Evolutionary conservation across 2,329 filamentous ascomycete species (phyloP).

Genomic region (Amauroascus niger): DNA sequence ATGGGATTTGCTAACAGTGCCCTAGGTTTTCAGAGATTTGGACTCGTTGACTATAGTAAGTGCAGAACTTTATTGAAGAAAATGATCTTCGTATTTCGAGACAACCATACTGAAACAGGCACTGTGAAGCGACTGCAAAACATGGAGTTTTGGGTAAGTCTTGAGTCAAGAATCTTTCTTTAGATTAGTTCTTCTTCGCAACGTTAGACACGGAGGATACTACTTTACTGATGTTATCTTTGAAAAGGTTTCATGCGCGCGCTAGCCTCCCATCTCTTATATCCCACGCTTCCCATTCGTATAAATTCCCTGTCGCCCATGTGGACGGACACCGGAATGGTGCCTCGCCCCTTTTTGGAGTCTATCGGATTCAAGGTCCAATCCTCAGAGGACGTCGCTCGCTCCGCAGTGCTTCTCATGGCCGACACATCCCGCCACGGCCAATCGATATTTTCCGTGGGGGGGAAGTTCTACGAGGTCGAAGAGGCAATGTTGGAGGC

Average conservation of each 20-base stretch:
- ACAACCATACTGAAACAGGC: background rate
- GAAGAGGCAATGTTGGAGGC: constrained; percentile 34
- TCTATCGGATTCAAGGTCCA: constrained; percentile 38
- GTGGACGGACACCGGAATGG: constrained; percentile 46
- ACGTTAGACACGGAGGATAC: background rate
- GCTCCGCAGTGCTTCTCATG: constrained; percentile 43
- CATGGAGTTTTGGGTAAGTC: constrained; percentile 44
- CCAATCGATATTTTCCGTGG: constrained; percentile 44
- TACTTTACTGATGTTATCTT: background rate
- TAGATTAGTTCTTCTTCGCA: too few species aligned
- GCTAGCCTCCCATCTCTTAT: constrained; percentile 25
- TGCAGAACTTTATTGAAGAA: constrained; percentile 21
- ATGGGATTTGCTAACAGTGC: background rate
- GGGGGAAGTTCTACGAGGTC: constrained; percentile 45
- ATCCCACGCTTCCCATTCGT: constrained; percentile 37
- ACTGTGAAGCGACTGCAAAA: constrained; percentile 40
- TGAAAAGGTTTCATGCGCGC: constrained; percentile 41
- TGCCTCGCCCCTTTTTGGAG: constrained; percentile 36
- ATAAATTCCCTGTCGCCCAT: constrained; percentile 48
- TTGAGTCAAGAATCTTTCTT: too few species aligned
- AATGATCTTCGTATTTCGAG: background rate
- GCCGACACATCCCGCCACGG: constrained; percentile 41
- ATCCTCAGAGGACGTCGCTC: constrained; percentile 40
- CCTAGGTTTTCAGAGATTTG: constrained; percentile 39
- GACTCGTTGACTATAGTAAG: constrained; percentile 43